Percentiles rank a stretch among this genome's conserved stretches.
Evolutionary conservation across 331 rosid species (phyloP).

Genomic region (Dryas integrifolia): DNA sequence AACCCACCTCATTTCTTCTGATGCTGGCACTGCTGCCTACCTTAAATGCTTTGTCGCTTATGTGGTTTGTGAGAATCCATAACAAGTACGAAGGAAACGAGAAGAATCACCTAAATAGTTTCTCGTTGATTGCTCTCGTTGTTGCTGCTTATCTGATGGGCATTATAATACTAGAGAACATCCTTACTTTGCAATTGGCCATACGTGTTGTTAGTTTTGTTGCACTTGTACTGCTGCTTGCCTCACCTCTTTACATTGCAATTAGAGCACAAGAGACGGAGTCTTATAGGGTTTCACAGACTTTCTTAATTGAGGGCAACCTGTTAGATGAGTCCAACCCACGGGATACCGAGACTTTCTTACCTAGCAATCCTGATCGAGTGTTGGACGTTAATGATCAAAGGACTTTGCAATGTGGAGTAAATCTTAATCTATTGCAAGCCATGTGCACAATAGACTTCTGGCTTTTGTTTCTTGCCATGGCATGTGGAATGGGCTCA

Average conservation of each 20-base stretch:
- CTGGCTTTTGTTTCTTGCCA: slow-evolving; percentile 34
- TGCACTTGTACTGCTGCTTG: slow-evolving; percentile 21
- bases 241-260: slow-evolving; percentile 24
- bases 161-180: slow-evolving; percentile 7
- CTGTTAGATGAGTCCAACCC: slow-evolving; percentile 24
- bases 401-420: slow-evolving; percentile 27
- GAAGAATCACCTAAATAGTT: slow-evolving; percentile 11
- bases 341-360: slow-evolving; percentile 1
- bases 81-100: slow-evolving; percentile 12
- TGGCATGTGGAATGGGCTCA: slow-evolving; percentile 32
- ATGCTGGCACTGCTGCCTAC: slow-evolving; percentile 32
- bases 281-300: slow-evolving; percentile 29
- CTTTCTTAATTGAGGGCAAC: slow-evolving; percentile 32
- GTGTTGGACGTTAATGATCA: slow-evolving; percentile 11
- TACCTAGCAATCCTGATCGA: slow-evolving; percentile 14
- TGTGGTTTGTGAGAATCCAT: slow-evolving; percentile 34
- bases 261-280: slow-evolving; percentile 31
- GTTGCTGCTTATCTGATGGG: slow-evolving; percentile 28
- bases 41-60: slow-evolving; percentile 22
- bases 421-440: slow-evolving; percentile 26
- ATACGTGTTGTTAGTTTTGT: slow-evolving; percentile 17
- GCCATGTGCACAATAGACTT: slow-evolving; percentile 23
- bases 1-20: slow-evolving; percentile 27
- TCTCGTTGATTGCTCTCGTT: slow-evolving; percentile 22
- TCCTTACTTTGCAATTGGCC: slow-evolving; percentile 1